phyloP scores from a whole-genome alignment of 768 basidiomycete species.

The Chalciporus pseudorubinellus region DNA sequence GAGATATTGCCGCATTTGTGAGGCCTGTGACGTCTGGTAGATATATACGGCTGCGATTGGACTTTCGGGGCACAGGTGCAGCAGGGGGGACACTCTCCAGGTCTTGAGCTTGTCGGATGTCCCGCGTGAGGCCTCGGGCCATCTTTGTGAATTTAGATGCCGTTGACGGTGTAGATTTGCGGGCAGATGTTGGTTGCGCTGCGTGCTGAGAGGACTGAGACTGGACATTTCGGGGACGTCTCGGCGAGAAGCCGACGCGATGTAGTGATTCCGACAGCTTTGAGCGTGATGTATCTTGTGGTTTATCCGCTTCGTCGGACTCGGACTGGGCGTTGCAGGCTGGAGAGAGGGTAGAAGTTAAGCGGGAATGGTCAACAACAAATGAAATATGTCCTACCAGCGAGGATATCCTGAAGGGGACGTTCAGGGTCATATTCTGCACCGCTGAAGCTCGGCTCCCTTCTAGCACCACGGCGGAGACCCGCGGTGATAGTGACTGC shows the following conservation, averaged over 20 bases:
- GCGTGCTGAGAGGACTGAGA: constrained; percentile 23
- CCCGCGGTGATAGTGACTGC: constrained; percentile 85
- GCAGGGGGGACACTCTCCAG: constrained; percentile 5
- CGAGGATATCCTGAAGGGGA: constrained; percentile 70
- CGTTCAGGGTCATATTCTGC: constrained; percentile 87
- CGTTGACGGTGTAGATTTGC: constrained; percentile 27
- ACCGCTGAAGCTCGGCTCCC: constrained; percentile 64
- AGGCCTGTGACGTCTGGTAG: constrained; percentile 84
- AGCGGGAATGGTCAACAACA: not conserved
- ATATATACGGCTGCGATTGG: constrained; percentile 45
- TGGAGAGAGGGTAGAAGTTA: constrained; percentile 39
- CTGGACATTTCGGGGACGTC: constrained; percentile 59
- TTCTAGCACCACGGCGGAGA: constrained; percentile 47
- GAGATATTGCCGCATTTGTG: constrained; percentile 74
- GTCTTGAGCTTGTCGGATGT: constrained; percentile 46
- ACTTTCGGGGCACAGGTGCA: constrained; percentile 11
- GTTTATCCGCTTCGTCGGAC: constrained; percentile 45
- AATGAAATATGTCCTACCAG: constrained; percentile 39
- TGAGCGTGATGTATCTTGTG: constrained; percentile 48
- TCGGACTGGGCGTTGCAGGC: constrained; percentile 49
- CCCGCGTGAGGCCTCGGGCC: constrained; percentile 53
- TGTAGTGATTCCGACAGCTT: constrained; percentile 71
- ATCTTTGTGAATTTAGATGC: constrained; percentile 65
- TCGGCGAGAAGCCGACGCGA: constrained; percentile 69
- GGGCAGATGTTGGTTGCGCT: constrained; percentile 13